Conservation (phyloP, 2,329 filamentous ascomycete species). For the Dothideomycetes sp. region DNA sequence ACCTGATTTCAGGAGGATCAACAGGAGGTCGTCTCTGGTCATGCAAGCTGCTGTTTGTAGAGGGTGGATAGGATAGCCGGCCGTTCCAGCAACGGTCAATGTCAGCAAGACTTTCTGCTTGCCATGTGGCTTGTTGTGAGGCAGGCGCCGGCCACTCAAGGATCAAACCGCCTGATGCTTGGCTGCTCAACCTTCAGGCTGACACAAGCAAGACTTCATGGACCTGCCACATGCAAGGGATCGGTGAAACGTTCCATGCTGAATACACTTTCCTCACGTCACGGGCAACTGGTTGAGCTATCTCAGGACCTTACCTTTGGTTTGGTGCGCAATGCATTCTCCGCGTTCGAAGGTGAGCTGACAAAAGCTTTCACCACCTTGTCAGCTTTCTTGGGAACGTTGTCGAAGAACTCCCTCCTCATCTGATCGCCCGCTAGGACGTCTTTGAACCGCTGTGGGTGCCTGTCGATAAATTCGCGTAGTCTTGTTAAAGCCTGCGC, state of each 20-base stretch:
- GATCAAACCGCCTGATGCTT: not conserved
- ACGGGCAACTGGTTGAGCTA: not conserved
- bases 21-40: no score
- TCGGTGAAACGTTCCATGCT: not conserved
- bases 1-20: no score
- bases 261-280: not conserved
- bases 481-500: slow-evolving; percentile 55
- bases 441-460: slow-evolving; percentile 59
- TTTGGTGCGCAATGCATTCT: slow-evolving; percentile 71
- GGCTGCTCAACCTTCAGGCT: not conserved
- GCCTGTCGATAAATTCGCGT: slow-evolving; percentile 65
- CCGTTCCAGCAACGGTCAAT: no score
- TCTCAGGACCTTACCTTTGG: slow-evolving; percentile 57
- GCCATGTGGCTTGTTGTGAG: slow-evolving; percentile 2
- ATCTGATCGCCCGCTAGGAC: slow-evolving; percentile 55
- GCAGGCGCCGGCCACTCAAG: slow-evolving; percentile 2
- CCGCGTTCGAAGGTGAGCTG: slow-evolving; percentile 49
- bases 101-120: no score
- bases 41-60: no score
- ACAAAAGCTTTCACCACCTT: slow-evolving; percentile 62
- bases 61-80: no score
- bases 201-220: slow-evolving; percentile 5
- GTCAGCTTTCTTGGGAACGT: slow-evolving; percentile 45
- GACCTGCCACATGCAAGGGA: not conserved
- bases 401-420: slow-evolving; percentile 55